Percentiles rank a stretch among this genome's conserved stretches.
phyloP scores from a whole-genome alignment of 2,329 filamentous ascomycete species.

The Fusarium siculi region DNA sequence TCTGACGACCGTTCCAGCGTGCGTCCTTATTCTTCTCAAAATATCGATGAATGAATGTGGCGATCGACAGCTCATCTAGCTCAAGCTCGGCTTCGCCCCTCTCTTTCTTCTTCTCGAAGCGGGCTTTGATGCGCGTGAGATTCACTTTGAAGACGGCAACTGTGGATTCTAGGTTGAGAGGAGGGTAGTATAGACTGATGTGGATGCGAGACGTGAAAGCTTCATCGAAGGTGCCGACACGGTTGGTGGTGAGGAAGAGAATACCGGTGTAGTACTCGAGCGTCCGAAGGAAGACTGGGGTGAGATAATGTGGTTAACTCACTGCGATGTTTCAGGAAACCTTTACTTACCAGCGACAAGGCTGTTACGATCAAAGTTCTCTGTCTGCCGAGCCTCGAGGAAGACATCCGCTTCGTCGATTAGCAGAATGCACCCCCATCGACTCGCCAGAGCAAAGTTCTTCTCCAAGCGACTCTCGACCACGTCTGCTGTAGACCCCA shows the following conservation, averaged over 20 bases:
- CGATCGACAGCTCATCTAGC: background rate
- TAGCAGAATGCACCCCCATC: constrained; percentile 3
- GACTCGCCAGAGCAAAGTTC: background rate
- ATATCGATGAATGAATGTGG: rapidly evolving
- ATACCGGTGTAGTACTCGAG: background rate
- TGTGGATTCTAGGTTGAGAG: background rate
- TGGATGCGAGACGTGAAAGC: background rate
- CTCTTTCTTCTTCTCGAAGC: background rate
- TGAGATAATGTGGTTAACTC: rapidly evolving
- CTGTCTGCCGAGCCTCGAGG: background rate
- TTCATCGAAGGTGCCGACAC: background rate
- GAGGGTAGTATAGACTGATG: background rate
- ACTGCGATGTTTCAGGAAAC: rapidly evolving
- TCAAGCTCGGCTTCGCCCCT: background rate
- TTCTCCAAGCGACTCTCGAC: constrained; percentile 4
- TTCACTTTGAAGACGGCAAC: background rate
- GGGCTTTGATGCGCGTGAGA: background rate
- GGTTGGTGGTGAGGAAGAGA: background rate
- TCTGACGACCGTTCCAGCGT: background rate
- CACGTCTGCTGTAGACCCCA: background rate
- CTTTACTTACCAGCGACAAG: constrained; percentile 5
- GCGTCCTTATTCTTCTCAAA: background rate
- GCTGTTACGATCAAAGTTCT: constrained; percentile 4
- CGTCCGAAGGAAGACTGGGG: background rate
- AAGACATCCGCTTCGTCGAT: constrained; percentile 9